Conservation (phyloP, 164 flowering plant genomes). For the Echeveria elegans region DNA sequence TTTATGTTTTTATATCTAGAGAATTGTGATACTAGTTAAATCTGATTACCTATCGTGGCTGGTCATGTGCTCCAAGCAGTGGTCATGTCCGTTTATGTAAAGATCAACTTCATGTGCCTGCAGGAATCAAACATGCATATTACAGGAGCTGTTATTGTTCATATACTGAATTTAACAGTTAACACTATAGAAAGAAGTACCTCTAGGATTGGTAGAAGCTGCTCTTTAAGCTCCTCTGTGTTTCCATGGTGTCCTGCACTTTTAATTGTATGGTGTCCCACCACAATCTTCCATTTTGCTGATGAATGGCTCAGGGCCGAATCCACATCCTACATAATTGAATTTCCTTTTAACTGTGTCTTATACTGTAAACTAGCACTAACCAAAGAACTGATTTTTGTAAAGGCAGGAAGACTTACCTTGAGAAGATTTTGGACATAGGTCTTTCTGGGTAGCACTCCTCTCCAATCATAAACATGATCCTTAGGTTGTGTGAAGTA, state of each 20-base stretch:
- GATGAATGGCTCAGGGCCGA: conserved; percentile 33
- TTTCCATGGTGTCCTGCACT: conserved; percentile 55
- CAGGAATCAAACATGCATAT: no score
- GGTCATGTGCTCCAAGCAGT: conserved; percentile 58
- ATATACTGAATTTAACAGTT: neutral
- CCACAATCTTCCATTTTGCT: conserved; percentile 68
- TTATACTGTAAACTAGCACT: neutral
- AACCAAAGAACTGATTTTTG: neutral
- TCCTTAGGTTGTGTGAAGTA: conserved; percentile 31
- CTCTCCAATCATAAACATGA: conserved; percentile 49
- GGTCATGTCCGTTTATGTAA: conserved; percentile 73
- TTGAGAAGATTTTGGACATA: conserved; percentile 30
- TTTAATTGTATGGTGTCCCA: conserved; percentile 59
- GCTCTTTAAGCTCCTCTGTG: conserved; percentile 33
- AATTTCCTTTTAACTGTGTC: neutral
- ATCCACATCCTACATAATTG: conserved; percentile 37
- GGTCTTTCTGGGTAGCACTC: conserved; percentile 31
- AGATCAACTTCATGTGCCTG: conserved; percentile 55
- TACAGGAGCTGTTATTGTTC: no score
- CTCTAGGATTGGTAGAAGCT: conserved; percentile 58
- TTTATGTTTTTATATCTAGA: no score
- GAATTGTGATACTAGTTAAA: no score
- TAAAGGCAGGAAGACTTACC: conserved; percentile 17
- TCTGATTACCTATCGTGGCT: conserved; percentile 41
- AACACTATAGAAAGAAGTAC: conserved; percentile 22